phyloP scores from a whole-genome alignment of 768 basidiomycete species.

The Tylopilus cervinicoccineus region DNA sequence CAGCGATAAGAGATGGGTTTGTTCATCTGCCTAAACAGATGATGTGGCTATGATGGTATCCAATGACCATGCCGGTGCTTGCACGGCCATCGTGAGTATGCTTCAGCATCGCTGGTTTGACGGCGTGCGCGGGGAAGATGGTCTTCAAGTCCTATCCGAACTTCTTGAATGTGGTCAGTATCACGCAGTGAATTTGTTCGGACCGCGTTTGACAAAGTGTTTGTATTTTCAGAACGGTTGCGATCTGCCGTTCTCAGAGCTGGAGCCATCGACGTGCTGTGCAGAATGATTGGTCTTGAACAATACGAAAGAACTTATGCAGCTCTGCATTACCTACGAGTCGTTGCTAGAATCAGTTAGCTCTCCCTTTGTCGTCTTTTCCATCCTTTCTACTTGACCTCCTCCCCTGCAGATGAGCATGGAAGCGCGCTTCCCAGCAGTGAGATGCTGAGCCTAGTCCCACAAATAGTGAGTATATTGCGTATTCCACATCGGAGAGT shows the following conservation, averaged over 20 bases:
- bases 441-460: conserved; percentile 9
- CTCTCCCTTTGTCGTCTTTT: neutral
- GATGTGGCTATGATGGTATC: conserved; percentile 12
- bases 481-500: conserved; percentile 12
- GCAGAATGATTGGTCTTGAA: conserved; percentile 13
- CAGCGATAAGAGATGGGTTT: neutral
- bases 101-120: conserved; percentile 28
- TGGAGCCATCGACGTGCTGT: conserved; percentile 11
- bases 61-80: conserved; percentile 1
- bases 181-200: too few species aligned
- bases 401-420: conserved; percentile 3
- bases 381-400: neutral
- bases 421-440: neutral
- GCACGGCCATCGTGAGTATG: conserved; percentile 16
- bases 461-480: conserved; percentile 14
- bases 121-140: conserved; percentile 24
- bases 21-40: conserved; percentile 8
- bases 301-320: conserved; percentile 10
- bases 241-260: conserved; percentile 13
- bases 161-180: conserved; percentile 22
- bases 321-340: conserved; percentile 23
- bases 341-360: conserved; percentile 19
- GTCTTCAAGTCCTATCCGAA: conserved; percentile 15
- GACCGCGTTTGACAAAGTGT: neutral
- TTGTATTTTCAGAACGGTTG: conserved; percentile 10